Base-by-base conservation (phyloP, 805 yeast species). In the Candida silvicultrix region DNA sequence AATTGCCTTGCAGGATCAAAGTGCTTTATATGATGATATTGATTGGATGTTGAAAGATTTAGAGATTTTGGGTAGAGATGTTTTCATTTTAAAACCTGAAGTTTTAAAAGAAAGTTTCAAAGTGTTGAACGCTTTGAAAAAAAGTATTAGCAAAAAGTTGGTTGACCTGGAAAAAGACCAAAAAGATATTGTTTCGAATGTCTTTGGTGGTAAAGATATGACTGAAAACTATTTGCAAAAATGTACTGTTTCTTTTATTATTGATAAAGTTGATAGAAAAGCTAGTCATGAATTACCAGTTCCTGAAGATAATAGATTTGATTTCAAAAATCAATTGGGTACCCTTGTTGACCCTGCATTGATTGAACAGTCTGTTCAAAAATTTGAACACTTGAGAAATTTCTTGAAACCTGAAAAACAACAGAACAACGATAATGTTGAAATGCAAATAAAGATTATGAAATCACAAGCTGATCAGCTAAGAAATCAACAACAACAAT, bases 181-280 rank as follows among this genome's bases (percentile, higher is more conserved):
- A 42, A 58, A 55, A 48, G 62, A 58, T 41, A 57, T 54, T 39
- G 61, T 61, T n/a, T 59, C 62, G 3, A 59, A 56, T 35, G 62
- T 61, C 16, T 61, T 61, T 55, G 65, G 65, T 41, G 65, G 65
- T 29, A 47, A 53, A 34, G 57, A 50, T 34, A 54, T 56, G 54
- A 61, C 63, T 21, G 65, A 61, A 43, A 53, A 47, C 22, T 61
- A 61, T 48, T 44, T 61, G 54, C 52, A 52, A 21, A 56, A 60
- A 47, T 58, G 61, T 29, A 56, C 60, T 1, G 64, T 60, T 16
- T 49, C 56, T 4, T 58, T 56, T 42, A 59, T 59, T 39, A 52
- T 58, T 45, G 61, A 58, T 29, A 43, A 40, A 19, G 41, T 28
- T 38, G 44, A 42, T 16, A 21, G 43, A 9, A 42, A 31, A 21